Evolutionary conservation across 2,329 filamentous ascomycete genomes (phyloP), one percentile per base, ranked within the genome.

Genomic region (Cercospora zeina): DNA sequence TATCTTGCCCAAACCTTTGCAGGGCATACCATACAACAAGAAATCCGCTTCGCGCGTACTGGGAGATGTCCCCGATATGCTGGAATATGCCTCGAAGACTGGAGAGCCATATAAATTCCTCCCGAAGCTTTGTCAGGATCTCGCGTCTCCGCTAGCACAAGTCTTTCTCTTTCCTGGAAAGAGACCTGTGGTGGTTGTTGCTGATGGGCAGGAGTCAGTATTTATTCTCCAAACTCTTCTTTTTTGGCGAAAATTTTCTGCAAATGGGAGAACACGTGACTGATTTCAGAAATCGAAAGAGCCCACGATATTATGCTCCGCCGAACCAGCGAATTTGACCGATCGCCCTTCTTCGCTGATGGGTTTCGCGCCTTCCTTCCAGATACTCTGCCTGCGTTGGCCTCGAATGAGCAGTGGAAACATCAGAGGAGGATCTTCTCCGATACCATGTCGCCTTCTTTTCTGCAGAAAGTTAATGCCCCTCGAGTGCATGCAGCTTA

Each of bases 21-120:
- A 77, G 3, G 77, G 76, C 4, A 81, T 83, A 37, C 79, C 81
- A 2, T 78, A 80, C 73, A 78, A 80, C 64, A 66, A 63, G 10
- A 66, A 70, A 24, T 73, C 79, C 0, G 70, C 72, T 2, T 65
- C 61, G 0, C 71, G 68, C 33, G 31, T 81, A 0, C 68, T 81
- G 10, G 80, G 81, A 4, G 80, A 83, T 62, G 63, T 78, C 1
- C 77, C 77, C 1, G 77, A 76, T 49, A 74, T 79, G 66, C 68
- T 80, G 61, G 66, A 68, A 13, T 55, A 21, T 16, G n/a, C 33
- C 14, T 33, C 21, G 3, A 42, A 7, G 3, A 55, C 53, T 24
- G 33, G 36, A 7, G 53, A 55, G 34, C 53, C 36, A 24, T 75
- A 76, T 62, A 70, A 62, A 37, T 54, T 71, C 49, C 24, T 55